Evolutionary conservation across 2,329 filamentous ascomycete species (phyloP), one percentile per base, ranked within the genome.

Genomic region (Dactylella cylindrospora): DNA sequence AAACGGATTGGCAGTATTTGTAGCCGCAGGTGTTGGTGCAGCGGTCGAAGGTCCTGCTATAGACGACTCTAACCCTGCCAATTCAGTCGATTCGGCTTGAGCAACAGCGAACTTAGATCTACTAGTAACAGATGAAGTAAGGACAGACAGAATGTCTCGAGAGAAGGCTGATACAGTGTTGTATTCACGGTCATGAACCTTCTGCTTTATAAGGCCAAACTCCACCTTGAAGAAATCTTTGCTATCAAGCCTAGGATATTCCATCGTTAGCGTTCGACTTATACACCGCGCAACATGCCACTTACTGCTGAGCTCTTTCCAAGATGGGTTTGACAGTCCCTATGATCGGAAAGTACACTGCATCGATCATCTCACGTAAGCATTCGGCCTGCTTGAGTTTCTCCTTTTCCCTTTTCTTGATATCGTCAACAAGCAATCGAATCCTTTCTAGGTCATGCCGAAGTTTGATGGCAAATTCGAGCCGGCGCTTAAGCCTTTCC

Each of bases 271-370:
- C 17, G 19, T 15, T 7, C 17, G 17, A 25, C 9, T 70, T 66
- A 72, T 62, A 52, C 39, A 19, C 28, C 10, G 9, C 53, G 15
- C 3, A 53, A 35, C 44, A 33, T 20, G 54, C 22, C 52, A 82
- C 90, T 82, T 80, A 96, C 89, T 77, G 77, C 70, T 87, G 79
- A 7, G 89, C 89, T 73, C 86, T 89, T 32, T 90, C 85, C 43
- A 96, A 77, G 22, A 93, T 84, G 3, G 88, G 85, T 70, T 79
- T 80, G 17, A 98, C 79, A 44, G 94, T 75, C 68, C 84, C 84
- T 52, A 84, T 80, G 10, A 96, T 82, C 0, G 93, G 93, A 67
- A 97, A 96, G 74, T 97, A 98, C 68, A 94, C 85, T 28, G 82
- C 85, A 71, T 97, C 86, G 23, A 97, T 81, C 69, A 95, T 84